Conservation (phyloP, 2,329 filamentous ascomycete species). For the Scytalidium sp. region DNA sequence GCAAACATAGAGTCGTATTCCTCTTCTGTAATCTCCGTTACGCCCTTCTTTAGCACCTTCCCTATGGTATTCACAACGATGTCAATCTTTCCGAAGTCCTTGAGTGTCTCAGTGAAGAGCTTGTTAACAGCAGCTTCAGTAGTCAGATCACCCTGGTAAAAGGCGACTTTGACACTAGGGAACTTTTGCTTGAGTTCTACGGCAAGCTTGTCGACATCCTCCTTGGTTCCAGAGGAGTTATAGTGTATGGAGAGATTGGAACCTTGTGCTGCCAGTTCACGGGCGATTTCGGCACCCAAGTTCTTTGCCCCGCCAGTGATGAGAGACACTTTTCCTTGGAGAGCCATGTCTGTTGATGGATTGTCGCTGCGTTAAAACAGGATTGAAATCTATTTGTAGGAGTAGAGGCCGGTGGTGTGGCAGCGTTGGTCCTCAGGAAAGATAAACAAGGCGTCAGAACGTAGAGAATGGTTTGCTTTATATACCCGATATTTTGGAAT, state of each 20-base stretch:
- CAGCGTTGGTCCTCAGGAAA: too few relatives aligned
- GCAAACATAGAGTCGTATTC: conserved; percentile 47
- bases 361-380: too few relatives aligned
- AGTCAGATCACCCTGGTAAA: conserved; percentile 42
- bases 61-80: conserved; percentile 49
- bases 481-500: too few relatives aligned
- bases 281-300: conserved; percentile 36
- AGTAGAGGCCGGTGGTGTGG: too few relatives aligned
- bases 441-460: too few relatives aligned
- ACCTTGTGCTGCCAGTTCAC: conserved; percentile 32
- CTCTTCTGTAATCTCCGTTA: conserved; percentile 38
- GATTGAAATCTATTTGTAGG: too few relatives aligned
- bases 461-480: too few relatives aligned
- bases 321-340: conserved; percentile 37
- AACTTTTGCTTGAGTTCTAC: conserved; percentile 31
- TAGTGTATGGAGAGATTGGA: conserved; percentile 38
- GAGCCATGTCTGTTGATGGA: conserved; percentile 25
- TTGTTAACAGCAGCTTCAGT: conserved; percentile 34
- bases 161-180: conserved; percentile 30
- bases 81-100: conserved; percentile 42
- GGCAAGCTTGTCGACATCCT: conserved; percentile 33
- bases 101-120: conserved; percentile 37
- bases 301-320: conserved; percentile 41
- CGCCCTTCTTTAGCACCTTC: conserved; percentile 45
- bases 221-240: conserved; percentile 36